Percentiles rank a stretch among this genome's conserved stretches.
Evolutionary conservation across 306 rosid genomes (phyloP).

Genomic region (Cicer pinnatifidum): DNA sequence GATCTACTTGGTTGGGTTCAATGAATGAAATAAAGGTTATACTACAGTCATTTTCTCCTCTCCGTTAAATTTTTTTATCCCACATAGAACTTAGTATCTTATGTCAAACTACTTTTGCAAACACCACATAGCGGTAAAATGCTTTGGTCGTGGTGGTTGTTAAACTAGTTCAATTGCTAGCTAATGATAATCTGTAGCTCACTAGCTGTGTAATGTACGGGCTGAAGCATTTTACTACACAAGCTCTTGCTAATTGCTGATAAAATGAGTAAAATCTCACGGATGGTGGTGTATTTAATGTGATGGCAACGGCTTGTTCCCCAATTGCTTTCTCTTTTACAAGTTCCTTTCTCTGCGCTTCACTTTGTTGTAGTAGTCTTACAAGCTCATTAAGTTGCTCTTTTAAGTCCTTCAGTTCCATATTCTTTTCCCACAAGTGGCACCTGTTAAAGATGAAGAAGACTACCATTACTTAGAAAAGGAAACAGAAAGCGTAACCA

Average conservation of each 20-base stretch:
- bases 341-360: slow-evolving; percentile 65
- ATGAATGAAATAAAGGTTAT: background rate
- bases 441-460: slow-evolving; percentile 58
- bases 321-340: slow-evolving; percentile 60
- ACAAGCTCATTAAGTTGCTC: slow-evolving; percentile 72
- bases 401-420: slow-evolving; percentile 72
- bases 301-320: slow-evolving; percentile 57
- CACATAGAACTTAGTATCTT: slow-evolving; percentile 3
- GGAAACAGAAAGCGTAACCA: slow-evolving; percentile 38
- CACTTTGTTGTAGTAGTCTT: slow-evolving; percentile 63
- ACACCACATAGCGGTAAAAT: background rate
- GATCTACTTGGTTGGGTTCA: slow-evolving; percentile 33
- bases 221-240: slow-evolving; percentile 34
- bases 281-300: slow-evolving; percentile 54
- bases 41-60: slow-evolving; percentile 15
- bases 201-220: slow-evolving; percentile 27
- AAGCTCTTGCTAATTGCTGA: slow-evolving; percentile 38
- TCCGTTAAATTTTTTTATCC: slow-evolving; percentile 17
- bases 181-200: slow-evolving; percentile 10
- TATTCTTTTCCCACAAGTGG: slow-evolving; percentile 72
- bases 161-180: slow-evolving; percentile 32
- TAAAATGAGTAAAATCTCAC: slow-evolving; percentile 54
- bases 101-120: slow-evolving; percentile 3
- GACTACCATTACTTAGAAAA: slow-evolving; percentile 36
- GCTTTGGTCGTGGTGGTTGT: background rate